phyloP scores from a whole-genome alignment of 2,329 filamentous ascomycete species.

The Sclerotiophoma versabilis region DNA sequence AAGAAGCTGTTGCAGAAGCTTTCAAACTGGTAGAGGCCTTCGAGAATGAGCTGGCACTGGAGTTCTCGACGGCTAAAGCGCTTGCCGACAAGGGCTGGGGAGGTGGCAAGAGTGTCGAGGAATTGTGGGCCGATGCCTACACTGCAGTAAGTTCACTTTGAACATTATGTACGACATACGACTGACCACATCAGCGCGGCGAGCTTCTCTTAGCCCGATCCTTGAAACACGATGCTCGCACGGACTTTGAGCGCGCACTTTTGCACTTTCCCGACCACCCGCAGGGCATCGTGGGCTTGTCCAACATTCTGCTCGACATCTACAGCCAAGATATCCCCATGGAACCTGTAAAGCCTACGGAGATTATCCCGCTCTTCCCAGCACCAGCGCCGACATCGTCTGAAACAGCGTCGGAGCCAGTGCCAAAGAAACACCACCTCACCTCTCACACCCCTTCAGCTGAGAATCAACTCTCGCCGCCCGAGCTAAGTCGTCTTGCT shows the following conservation, averaged over 20 bases:
- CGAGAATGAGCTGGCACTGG: conserved; percentile 70
- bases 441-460: conserved; percentile 56
- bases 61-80: conserved; percentile 67
- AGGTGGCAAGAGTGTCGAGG: conserved; percentile 79
- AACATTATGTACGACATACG: background rate
- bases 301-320: conserved; percentile 84
- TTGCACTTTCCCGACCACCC: conserved; percentile 81
- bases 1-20: conserved; percentile 82
- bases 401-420: background rate
- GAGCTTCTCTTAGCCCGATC: conserved; percentile 69
- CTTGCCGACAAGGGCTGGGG: conserved; percentile 77
- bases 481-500: conserved; percentile 81
- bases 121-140: conserved; percentile 83
- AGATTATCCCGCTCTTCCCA: conserved; percentile 19
- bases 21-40: conserved; percentile 75
- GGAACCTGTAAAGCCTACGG: conserved; percentile 58
- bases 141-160: conserved; percentile 70
- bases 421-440: conserved; percentile 53
- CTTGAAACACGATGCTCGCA: conserved; percentile 72
- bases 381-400: conserved; percentile 8
- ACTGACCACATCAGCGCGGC: conserved; percentile 63
- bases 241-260: conserved; percentile 82
- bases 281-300: conserved; percentile 79
- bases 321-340: conserved; percentile 71
- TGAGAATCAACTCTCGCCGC: conserved; percentile 61